Evolutionary conservation across 306 rosid genomes (phyloP).

Genomic region (Castanea crenata): DNA sequence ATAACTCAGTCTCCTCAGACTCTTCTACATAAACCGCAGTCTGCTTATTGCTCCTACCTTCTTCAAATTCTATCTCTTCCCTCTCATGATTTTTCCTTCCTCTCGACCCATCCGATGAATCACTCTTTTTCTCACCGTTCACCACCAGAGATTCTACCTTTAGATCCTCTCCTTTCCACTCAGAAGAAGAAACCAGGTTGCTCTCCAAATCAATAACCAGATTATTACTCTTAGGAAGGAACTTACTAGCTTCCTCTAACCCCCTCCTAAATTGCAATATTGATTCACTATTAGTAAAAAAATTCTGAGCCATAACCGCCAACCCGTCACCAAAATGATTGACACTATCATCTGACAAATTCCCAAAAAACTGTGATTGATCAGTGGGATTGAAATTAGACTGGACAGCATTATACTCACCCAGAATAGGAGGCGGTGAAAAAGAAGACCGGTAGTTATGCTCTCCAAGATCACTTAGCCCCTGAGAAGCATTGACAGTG

Average conservation of each 20-base stretch:
- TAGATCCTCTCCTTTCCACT: not conserved
- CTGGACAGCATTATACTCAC: not conserved
- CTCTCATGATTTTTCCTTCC: constrained; percentile 40
- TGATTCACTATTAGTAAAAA: not conserved
- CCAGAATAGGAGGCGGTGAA: not conserved
- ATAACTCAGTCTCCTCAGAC: constrained; percentile 28
- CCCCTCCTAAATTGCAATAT: constrained; percentile 1
- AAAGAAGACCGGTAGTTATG: not conserved
- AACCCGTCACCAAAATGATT: not conserved
- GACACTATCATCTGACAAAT: not conserved
- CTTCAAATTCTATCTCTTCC: constrained; percentile 32
- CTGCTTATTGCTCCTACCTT: constrained; percentile 44
- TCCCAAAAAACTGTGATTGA: not conserved
- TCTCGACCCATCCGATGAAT: not conserved
- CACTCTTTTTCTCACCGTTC: not conserved
- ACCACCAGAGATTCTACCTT: not conserved
- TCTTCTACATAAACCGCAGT: constrained; percentile 36
- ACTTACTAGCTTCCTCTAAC: constrained; percentile 6
- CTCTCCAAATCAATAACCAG: not conserved
- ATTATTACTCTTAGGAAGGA: constrained; percentile 1
- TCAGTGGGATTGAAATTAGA: not conserved
- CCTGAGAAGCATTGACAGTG: constrained; percentile 21
- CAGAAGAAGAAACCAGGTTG: not conserved
- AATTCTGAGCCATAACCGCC: not conserved
- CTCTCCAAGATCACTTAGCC: not conserved